phyloP scores from a whole-genome alignment of 1,139 yeast genomes.

The Candida tropicalis region DNA sequence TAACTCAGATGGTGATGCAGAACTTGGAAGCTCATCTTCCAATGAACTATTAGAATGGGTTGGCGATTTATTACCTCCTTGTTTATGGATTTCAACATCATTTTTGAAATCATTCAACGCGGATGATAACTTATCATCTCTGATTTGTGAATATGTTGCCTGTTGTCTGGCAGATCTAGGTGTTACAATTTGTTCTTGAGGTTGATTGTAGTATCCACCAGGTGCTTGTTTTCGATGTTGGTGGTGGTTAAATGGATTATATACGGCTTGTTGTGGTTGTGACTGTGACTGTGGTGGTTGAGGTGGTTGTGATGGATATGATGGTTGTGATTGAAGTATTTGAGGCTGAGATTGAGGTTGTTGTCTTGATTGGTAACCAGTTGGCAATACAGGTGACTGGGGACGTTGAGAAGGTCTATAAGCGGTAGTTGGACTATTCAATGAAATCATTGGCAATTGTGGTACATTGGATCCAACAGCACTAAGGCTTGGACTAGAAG shows the following conservation, averaged over 20 bases:
- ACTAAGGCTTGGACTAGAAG: conserved; percentile 2
- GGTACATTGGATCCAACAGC: not conserved
- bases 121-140: conserved; percentile 26
- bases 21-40: conserved; percentile 11
- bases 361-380: not conserved
- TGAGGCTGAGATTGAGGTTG: no score
- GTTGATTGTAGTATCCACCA: not conserved
- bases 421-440: not conserved
- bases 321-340: not conserved
- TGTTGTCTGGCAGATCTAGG: conserved; percentile 5
- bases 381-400: conserved; percentile 2
- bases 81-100: conserved; percentile 31
- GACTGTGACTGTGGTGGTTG: conserved; percentile 1
- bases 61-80: conserved; percentile 10
- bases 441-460: conserved; percentile 1
- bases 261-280: not conserved
- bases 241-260: not conserved
- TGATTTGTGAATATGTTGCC: conserved; percentile 15
- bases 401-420: conserved; percentile 1
- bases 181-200: conserved; percentile 6
- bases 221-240: conserved; percentile 4
- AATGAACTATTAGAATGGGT: conserved; percentile 11
- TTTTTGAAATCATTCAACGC: conserved; percentile 35
- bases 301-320: not conserved
- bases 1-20: conserved; percentile 12